Conservation (phyloP, 2,329 filamentous ascomycete genomes). For the Periconia sp. region DNA sequence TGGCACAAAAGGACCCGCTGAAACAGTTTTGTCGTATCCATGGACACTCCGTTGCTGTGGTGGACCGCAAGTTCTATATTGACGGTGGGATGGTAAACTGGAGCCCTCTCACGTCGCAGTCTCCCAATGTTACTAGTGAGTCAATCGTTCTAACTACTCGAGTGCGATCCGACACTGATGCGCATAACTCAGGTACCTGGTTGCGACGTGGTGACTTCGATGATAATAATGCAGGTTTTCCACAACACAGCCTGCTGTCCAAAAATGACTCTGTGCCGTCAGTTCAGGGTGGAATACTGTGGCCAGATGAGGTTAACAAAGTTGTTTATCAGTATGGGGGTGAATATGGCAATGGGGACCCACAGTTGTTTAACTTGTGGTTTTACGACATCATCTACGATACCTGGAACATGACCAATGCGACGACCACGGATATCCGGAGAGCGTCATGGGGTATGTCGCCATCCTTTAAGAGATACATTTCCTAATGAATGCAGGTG, state of each 20-base stretch:
- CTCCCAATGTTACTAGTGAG: constrained; percentile 60
- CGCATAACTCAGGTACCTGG: constrained; percentile 53
- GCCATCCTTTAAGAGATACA: constrained; percentile 25
- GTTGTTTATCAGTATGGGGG: constrained; percentile 65
- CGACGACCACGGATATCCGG: constrained; percentile 20
- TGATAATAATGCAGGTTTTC: constrained; percentile 34
- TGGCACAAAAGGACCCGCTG: constrained; percentile 49
- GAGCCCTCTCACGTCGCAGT: constrained; percentile 52
- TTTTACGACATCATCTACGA: constrained; percentile 61
- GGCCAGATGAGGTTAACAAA: constrained; percentile 65
- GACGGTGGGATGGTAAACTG: constrained; percentile 63
- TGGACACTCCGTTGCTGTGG: constrained; percentile 62
- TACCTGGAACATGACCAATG: constrained; percentile 55
- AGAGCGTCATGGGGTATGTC: constrained; percentile 17
- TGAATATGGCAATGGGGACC: constrained; percentile 48
- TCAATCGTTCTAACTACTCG: constrained; percentile 8
- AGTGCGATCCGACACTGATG: constrained; percentile 13
- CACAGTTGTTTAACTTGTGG: constrained; percentile 55
- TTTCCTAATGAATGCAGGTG: constrained; percentile 58
- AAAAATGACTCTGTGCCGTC: constrained; percentile 62
- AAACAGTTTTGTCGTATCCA: constrained; percentile 52
- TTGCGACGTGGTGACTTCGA: constrained; percentile 62
- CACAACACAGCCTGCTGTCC: constrained; percentile 58
- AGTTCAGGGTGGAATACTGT: constrained; percentile 54
- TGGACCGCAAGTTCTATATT: constrained; percentile 63